Conservation (phyloP, 2,329 filamentous ascomycete species). For the Ceratocystis diversiconidia region DNA sequence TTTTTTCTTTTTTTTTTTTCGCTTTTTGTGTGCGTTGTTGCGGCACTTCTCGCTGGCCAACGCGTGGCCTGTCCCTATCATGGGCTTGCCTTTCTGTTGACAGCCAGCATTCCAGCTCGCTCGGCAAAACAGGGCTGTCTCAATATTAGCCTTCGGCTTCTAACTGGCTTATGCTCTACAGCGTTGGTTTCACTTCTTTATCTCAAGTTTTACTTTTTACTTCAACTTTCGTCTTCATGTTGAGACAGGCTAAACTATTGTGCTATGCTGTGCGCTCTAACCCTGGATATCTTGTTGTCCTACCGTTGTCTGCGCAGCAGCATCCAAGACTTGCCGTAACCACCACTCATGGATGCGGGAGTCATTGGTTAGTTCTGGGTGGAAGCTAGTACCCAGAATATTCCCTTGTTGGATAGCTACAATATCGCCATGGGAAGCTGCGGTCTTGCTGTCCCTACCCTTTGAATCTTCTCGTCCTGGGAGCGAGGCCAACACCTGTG, state of each 20-base stretch:
- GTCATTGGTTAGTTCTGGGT: conserved; percentile 84
- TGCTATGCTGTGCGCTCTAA: not conserved
- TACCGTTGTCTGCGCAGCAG: not conserved
- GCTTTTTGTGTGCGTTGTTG: not conserved
- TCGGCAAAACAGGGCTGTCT: too few relatives aligned
- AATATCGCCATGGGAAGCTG: conserved; percentile 49
- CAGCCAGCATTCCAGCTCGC: too few relatives aligned
- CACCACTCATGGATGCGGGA: conserved; percentile 87
- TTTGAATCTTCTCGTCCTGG: conserved; percentile 36
- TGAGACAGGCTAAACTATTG: not conserved
- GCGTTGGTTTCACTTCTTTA: not conserved
- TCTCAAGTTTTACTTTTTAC: not conserved
- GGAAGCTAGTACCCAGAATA: conserved; percentile 88
- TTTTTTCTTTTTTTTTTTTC: not conserved
- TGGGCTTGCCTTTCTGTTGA: not conserved
- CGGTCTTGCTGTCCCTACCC: conserved; percentile 35
- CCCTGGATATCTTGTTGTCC: not conserved
- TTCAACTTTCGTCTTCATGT: not conserved
- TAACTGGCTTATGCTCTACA: too few relatives aligned
- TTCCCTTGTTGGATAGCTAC: conserved; percentile 84
- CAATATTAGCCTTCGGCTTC: too few relatives aligned
- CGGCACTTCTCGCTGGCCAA: not conserved
- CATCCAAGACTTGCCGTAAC: conserved; percentile 47
- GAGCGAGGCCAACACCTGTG: conserved; percentile 40
- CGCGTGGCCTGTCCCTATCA: not conserved